phyloP scores from a whole-genome alignment of 2,329 filamentous ascomycete species.

The Fusarium sacchari region DNA sequence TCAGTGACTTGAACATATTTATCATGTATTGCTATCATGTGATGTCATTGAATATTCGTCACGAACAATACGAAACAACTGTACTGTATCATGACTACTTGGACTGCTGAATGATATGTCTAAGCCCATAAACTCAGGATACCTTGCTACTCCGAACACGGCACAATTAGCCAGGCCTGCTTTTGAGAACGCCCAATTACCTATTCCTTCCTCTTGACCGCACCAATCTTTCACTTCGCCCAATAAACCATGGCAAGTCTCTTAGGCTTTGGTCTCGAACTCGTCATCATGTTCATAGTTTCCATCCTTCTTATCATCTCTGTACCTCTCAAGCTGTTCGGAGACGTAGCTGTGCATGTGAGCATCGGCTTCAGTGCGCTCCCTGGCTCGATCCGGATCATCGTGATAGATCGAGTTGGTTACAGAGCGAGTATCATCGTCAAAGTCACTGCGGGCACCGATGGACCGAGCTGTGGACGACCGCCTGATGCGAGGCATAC shows the following conservation, averaged over 20 bases:
- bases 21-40: neutral
- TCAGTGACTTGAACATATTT: neutral
- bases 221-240: neutral
- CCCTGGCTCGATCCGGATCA: constrained; percentile 56
- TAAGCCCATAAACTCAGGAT: constrained; percentile 19
- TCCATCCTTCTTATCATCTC: constrained; percentile 42
- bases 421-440: constrained; percentile 51
- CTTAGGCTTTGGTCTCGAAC: constrained; percentile 55
- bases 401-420: constrained; percentile 48
- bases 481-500: constrained; percentile 71
- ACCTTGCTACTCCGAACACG: constrained; percentile 1
- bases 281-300: constrained; percentile 54
- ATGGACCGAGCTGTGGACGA: constrained; percentile 87
- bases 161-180: constrained; percentile 12
- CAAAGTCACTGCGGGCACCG: constrained; percentile 83
- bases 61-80: neutral
- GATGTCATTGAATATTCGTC: neutral
- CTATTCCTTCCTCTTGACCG: constrained; percentile 14
- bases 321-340: constrained; percentile 80
- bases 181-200: constrained; percentile 33
- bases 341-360: constrained; percentile 85
- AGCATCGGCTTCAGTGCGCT: constrained; percentile 67
- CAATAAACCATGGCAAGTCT: constrained; percentile 1
- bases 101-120: constrained; percentile 21
- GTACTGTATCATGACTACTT: constrained; percentile 13